Percentiles rank a stretch among this genome's conserved stretches.
Conservation (phyloP, 164 flowering plant species). For the Nymphaea colorata region DNA sequence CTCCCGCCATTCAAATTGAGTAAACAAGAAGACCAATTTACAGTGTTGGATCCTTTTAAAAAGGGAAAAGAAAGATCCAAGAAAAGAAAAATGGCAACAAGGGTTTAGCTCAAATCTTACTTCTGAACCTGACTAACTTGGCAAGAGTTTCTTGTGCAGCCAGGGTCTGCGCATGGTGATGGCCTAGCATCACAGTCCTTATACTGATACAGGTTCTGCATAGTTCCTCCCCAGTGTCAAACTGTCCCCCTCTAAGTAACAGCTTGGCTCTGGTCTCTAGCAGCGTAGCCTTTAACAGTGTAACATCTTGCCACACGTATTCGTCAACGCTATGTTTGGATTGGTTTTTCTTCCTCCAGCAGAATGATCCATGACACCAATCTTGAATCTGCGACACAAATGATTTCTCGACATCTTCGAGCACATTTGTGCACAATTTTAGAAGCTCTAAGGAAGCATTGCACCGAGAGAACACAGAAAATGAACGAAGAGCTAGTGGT, state of each 20-base stretch:
- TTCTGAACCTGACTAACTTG: conserved; percentile 66
- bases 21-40: background rate
- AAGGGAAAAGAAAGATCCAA: background rate
- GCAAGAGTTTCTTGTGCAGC: conserved; percentile 89
- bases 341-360: conserved; percentile 50
- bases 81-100: background rate
- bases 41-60: background rate
- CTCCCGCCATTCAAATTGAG: conserved; percentile 1
- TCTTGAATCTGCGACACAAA: conserved; percentile 81
- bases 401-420: conserved; percentile 82
- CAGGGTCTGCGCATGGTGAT: conserved; percentile 63
- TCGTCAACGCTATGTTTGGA: conserved; percentile 56
- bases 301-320: conserved; percentile 83
- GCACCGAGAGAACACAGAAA: conserved; percentile 69
- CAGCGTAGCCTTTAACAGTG: conserved; percentile 69
- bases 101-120: conserved; percentile 37
- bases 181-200: conserved; percentile 89
- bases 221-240: conserved; percentile 75
- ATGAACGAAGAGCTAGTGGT: conserved; percentile 66
- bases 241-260: conserved; percentile 73
- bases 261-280: conserved; percentile 80
- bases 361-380: conserved; percentile 67
- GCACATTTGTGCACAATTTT: conserved; percentile 74
- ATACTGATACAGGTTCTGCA: conserved; percentile 87
- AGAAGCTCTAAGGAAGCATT: conserved; percentile 74